Evolutionary conservation across 2,329 filamentous ascomycete species (phyloP).

Genomic region (Calonectria naviculata): DNA sequence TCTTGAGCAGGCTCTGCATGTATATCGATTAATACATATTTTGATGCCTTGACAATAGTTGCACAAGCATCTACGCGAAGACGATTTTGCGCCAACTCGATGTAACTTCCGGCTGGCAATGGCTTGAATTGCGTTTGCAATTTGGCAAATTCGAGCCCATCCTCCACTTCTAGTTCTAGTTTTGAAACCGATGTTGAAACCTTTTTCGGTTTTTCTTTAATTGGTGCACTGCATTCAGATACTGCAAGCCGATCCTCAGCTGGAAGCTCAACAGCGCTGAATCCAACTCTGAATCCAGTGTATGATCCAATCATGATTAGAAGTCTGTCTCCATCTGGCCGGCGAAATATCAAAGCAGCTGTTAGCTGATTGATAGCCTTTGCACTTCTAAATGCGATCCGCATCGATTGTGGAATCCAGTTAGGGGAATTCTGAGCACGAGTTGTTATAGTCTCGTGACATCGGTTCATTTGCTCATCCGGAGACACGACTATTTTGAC

Average conservation of each 20-base stretch:
- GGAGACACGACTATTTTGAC: background rate
- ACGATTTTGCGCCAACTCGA: slow-evolving; percentile 2
- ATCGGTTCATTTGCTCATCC: background rate
- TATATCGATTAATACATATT: slow-evolving; percentile 20
- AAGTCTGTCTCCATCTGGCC: slow-evolving; percentile 6
- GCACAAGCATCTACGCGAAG: slow-evolving; percentile 8
- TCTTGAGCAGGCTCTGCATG: background rate
- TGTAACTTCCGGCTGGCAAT: background rate
- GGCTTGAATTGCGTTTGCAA: background rate
- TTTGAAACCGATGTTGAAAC: too few relatives aligned
- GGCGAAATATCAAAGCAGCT: slow-evolving; percentile 4
- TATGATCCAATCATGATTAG: slow-evolving; percentile 15
- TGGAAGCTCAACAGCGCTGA: slow-evolving; percentile 9
- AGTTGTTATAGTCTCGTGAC: background rate
- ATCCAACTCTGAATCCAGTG: slow-evolving; percentile 2
- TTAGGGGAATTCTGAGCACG: background rate
- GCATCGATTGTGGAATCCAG: slow-evolving; percentile 1
- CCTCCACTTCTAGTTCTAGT: slow-evolving; percentile 3
- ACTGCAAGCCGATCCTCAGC: too few relatives aligned
- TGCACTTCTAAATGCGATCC: background rate
- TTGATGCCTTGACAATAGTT: background rate
- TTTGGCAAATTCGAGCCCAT: too few relatives aligned
- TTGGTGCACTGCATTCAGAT: too few relatives aligned
- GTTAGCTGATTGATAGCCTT: slow-evolving; percentile 1
- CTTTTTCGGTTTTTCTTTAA: too few relatives aligned